Base-by-base conservation (phyloP, 2,329 filamentous ascomycete species). In the Phialemonium atrogriseum region DNA sequence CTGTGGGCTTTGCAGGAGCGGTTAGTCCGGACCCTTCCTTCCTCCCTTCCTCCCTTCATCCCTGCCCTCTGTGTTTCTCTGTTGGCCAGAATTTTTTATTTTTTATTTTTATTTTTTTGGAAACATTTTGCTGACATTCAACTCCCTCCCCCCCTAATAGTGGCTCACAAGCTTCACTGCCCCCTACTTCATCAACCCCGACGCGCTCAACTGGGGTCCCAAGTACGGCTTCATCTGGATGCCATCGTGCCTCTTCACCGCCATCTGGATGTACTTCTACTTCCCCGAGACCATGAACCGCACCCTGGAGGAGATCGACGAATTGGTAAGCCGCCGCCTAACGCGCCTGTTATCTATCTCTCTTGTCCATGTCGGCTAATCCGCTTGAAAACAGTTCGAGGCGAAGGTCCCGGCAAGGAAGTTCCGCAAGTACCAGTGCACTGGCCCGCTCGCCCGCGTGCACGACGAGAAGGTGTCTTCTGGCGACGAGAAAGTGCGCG, bases 91-190 rank as follows among this genome's bases (percentile, higher is more conserved):
- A n/a, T n/a, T n/a, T n/a, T n/a, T n/a, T n/a, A n/a, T n/a, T n/a
- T n/a, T n/a, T n/a, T n/a, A n/a, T n/a, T n/a, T n/a, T n/a, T n/a
- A n/a, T n/a, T n/a, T n/a, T n/a, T n/a, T n/a, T n/a, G n/a, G n/a
- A n/a, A n/a, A n/a, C n/a, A n/a, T n/a, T n/a, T n/a, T 40, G 2
- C 19, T 2, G 9, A 21, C 16, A 31, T 45, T 35, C 37, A 20
- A 14, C 16, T n/a, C n/a, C n/a, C n/a, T n/a, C n/a, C n/a, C n/a
- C n/a, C n/a, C n/a, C n/a, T n/a, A n/a, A n/a, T n/a, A n/a, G 9
- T 74, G 70, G 70, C 55, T 70, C 6, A 67, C 68, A 0, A 72
- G 68, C 0, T 75, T 74, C 41, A 75, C 70, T 0, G 68, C 70
- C 3, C 70, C 70, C 0, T 74, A 75, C 43, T 76, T 76, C 42